phyloP scores from a whole-genome alignment of 1,284 basidiomycete species.

The Trichosporon sp. region DNA sequence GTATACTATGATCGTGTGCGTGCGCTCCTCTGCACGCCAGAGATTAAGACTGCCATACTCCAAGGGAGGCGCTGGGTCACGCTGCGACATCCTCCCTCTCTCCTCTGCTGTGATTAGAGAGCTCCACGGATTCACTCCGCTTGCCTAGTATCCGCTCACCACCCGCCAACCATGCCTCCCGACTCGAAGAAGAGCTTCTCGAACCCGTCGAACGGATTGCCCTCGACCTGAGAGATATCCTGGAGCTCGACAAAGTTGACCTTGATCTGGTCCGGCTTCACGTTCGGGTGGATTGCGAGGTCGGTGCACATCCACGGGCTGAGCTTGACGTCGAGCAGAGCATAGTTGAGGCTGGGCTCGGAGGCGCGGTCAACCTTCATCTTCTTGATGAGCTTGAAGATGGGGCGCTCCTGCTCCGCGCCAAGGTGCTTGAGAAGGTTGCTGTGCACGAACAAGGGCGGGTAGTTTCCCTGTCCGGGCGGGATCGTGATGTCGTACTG shows the following conservation, averaged over 20 bases:
- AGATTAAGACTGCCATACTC: background rate
- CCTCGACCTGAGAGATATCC: conserved; percentile 40
- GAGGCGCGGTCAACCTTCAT: conserved; percentile 41
- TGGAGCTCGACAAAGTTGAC: conserved; percentile 35
- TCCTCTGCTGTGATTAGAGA: no score
- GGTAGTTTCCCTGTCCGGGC: conserved; percentile 32
- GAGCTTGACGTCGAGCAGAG: conserved; percentile 52
- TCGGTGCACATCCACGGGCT: conserved; percentile 54
- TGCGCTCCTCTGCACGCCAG: background rate
- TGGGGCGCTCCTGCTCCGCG: conserved; percentile 30
- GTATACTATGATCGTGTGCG: background rate
- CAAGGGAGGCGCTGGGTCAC: background rate
- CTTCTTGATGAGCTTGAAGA: conserved; percentile 53
- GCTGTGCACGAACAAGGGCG: conserved; percentile 50
- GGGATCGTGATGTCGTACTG: conserved; percentile 51
- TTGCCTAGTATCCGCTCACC: conserved; percentile 33
- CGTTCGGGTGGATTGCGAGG: conserved; percentile 41
- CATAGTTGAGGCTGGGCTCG: conserved; percentile 48
- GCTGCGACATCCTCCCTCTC: background rate
- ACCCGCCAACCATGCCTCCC: conserved; percentile 53
- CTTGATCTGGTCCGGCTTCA: background rate
- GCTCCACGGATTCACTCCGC: background rate
- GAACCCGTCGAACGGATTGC: conserved; percentile 48
- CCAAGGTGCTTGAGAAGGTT: conserved; percentile 59
- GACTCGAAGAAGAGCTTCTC: conserved; percentile 49